A percentile compares a stretch with the other conserved stretches of the same genome.
phyloP scores from a whole-genome alignment of 1,284 basidiomycete genomes.

The Boletus sp. region DNA sequence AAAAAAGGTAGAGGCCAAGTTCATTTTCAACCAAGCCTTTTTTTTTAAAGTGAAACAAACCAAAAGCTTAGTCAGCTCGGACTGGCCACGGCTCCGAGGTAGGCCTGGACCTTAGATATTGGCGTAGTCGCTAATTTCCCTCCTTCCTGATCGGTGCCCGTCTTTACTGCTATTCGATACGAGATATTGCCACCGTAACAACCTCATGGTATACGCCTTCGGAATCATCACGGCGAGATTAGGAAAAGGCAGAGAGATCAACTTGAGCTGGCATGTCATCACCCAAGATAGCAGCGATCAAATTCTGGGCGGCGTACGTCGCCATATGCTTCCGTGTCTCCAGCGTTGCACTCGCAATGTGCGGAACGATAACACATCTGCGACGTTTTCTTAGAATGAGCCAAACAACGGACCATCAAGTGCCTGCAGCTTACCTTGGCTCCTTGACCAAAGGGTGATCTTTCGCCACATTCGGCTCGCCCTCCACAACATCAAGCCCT shows the following conservation, averaged over 20 bases:
- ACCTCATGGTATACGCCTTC: neutral
- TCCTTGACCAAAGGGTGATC: constrained; percentile 82
- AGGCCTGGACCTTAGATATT: neutral
- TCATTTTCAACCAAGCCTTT: neutral
- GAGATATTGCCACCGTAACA: neutral
- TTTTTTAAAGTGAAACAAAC: neutral
- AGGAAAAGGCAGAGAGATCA: constrained; percentile 38
- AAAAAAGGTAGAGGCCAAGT: neutral
- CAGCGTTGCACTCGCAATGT: constrained; percentile 85
- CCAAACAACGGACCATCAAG: neutral
- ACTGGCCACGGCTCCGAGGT: too few species aligned
- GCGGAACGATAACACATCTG: constrained; percentile 80
- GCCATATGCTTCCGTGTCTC: constrained; percentile 87
- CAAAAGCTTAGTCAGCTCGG: constrained; percentile 17
- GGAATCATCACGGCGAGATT: constrained; percentile 25
- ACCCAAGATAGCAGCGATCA: constrained; percentile 52
- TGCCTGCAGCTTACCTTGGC: constrained; percentile 52
- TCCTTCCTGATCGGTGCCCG: neutral
- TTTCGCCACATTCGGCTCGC: constrained; percentile 74
- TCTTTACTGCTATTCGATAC: neutral
- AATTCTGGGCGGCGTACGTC: constrained; percentile 62
- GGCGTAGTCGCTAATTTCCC: neutral
- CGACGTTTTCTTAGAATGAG: constrained; percentile 7
- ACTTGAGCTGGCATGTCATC: constrained; percentile 55
- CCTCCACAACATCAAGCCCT: constrained; percentile 90